Evolutionary conservation across 495 filamentous ascomycete species (phyloP).

Genomic region (Neurospora sp.): DNA sequence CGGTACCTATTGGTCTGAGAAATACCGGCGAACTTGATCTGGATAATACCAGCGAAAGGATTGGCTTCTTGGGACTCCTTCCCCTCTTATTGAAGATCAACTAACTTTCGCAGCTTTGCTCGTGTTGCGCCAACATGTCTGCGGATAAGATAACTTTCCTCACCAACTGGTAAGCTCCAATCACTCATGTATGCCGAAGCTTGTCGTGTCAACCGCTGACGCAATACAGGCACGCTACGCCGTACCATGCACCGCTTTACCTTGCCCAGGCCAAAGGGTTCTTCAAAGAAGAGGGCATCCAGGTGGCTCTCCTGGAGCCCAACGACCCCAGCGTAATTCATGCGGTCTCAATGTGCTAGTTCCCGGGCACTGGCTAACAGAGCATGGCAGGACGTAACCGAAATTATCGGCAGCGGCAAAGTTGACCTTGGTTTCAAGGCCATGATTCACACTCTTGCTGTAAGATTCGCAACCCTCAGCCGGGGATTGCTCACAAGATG

Average conservation of each 20-base stretch:
- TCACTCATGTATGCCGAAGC: constrained; percentile 4
- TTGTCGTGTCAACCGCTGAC: constrained; percentile 7
- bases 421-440: constrained; percentile 67
- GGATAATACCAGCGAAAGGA: constrained; percentile 80
- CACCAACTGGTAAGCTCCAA: constrained; percentile 52
- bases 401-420: constrained; percentile 62
- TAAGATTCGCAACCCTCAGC: constrained; percentile 18
- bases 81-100: constrained; percentile 16
- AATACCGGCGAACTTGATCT: constrained; percentile 62
- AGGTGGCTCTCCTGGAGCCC: constrained; percentile 60
- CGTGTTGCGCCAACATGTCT: constrained; percentile 45
- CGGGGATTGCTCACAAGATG: not conserved
- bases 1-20: constrained; percentile 20
- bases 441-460: constrained; percentile 64
- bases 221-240: constrained; percentile 53
- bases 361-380: not conserved
- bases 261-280: constrained; percentile 60
- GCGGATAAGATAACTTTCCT: constrained; percentile 69
- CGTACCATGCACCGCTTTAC: constrained; percentile 64
- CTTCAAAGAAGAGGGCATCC: constrained; percentile 59
- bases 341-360: not conserved
- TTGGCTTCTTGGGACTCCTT: constrained; percentile 53
- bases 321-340: constrained; percentile 51
- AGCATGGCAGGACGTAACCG: constrained; percentile 46
- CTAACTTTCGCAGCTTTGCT: constrained; percentile 25